Percentiles rank a stretch among this genome's conserved stretches.
Conservation (phyloP, 441 rosid genomes). For the Populus hybrid region DNA sequence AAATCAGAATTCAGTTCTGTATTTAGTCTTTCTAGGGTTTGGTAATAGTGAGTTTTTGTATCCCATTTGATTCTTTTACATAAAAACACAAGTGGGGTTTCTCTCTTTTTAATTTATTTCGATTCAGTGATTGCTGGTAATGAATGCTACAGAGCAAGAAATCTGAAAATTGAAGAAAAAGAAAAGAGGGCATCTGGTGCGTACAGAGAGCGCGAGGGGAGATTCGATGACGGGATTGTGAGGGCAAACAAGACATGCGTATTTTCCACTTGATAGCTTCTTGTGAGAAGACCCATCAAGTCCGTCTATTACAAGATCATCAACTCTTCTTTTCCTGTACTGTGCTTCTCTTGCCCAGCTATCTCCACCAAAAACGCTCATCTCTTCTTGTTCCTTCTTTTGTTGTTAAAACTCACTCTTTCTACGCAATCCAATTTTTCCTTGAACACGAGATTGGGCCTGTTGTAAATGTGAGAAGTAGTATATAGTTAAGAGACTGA, state of each 20-base stretch:
- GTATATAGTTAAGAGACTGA: too few relatives aligned
- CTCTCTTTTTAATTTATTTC: background rate
- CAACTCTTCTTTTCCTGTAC: conserved; percentile 37
- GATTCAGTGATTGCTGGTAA: background rate
- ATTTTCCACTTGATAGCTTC: conserved; percentile 44
- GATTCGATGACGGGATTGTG: conserved; percentile 42
- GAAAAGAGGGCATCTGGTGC: background rate
- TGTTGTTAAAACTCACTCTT: too few relatives aligned
- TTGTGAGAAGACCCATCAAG: conserved; percentile 31
- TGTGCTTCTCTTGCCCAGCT: conserved; percentile 51
- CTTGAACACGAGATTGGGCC: too few relatives aligned
- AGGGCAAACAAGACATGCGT: conserved; percentile 41
- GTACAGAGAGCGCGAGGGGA: conserved; percentile 45
- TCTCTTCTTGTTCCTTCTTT: background rate
- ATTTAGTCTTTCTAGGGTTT: background rate
- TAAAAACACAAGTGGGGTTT: too few relatives aligned
- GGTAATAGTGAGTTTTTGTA: background rate
- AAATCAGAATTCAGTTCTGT: background rate
- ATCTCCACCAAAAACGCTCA: conserved; percentile 53
- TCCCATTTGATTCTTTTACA: background rate
- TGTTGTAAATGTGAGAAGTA: too few relatives aligned
- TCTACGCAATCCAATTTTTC: too few relatives aligned
- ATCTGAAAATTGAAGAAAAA: background rate
- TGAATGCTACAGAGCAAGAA: background rate
- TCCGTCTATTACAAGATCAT: conserved; percentile 28